Evolutionary conservation across 2,329 filamentous ascomycete species (phyloP).

Genomic region (Aspergillus udagawae): DNA sequence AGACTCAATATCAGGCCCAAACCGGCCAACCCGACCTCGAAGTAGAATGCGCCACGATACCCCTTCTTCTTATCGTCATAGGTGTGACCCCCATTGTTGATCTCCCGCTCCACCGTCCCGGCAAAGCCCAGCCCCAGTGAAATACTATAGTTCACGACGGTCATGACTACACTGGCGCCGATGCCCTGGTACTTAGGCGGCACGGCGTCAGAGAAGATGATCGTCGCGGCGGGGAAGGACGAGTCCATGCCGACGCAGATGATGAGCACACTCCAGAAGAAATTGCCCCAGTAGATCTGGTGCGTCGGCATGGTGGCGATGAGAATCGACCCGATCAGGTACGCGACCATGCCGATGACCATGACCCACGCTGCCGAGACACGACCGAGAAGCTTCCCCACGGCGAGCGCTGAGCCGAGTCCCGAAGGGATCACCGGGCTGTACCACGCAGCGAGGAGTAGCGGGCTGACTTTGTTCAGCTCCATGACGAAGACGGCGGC

Average conservation of each 20-base stretch:
- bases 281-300: conserved; percentile 9
- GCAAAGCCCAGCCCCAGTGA: conserved; percentile 15
- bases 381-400: conserved; percentile 12
- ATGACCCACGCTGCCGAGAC: conserved; percentile 11
- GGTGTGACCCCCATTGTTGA: conserved; percentile 5
- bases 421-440: conserved; percentile 11
- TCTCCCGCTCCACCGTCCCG: conserved; percentile 8
- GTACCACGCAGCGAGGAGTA: conserved; percentile 8
- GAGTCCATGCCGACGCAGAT: conserved; percentile 8
- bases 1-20: not conserved
- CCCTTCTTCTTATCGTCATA: conserved; percentile 4
- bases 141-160: conserved; percentile 12
- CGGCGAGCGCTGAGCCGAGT: conserved; percentile 5
- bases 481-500: conserved; percentile 4
- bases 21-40: conserved; percentile 6
- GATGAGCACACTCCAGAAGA: conserved; percentile 5
- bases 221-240: conserved; percentile 12
- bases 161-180: conserved; percentile 8
- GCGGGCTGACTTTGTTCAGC: not conserved
- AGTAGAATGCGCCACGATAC: conserved; percentile 8
- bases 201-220: conserved; percentile 10
- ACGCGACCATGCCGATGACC: conserved; percentile 10
- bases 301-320: conserved; percentile 6
- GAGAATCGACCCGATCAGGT: conserved; percentile 8
- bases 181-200: conserved; percentile 10